A percentile compares a stretch with the other conserved stretches of the same genome.
Evolutionary conservation across 768 basidiomycete genomes (phyloP).

Genomic region (Boletus tylopilopsis): DNA sequence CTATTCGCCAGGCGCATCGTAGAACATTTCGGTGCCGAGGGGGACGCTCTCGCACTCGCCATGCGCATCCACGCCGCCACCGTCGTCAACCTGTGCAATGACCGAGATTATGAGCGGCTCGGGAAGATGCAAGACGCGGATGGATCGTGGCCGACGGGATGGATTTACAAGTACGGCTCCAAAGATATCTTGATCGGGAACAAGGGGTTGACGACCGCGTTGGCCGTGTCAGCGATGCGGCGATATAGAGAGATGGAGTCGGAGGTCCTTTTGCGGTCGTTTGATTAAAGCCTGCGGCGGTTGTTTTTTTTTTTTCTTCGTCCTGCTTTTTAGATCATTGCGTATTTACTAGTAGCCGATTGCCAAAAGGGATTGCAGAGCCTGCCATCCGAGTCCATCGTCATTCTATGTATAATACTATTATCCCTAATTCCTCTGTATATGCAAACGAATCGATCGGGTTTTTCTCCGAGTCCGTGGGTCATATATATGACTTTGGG

Average conservation of each 20-base stretch:
- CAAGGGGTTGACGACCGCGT: slow-evolving; percentile 19
- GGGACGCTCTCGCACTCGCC: slow-evolving; percentile 19
- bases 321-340: neutral
- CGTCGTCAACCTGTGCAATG: slow-evolving; percentile 9
- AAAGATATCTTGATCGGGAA: slow-evolving; percentile 12
- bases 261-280: slow-evolving; percentile 10
- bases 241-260: slow-evolving; percentile 10
- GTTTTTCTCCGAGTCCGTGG: too few species aligned
- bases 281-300: slow-evolving; percentile 3
- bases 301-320: neutral
- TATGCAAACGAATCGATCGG: too few species aligned
- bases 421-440: too few species aligned
- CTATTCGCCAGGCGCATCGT: slow-evolving; percentile 16
- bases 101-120: slow-evolving; percentile 16
- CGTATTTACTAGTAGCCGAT: too few species aligned
- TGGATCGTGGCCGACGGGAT: slow-evolving; percentile 22
- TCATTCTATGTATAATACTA: too few species aligned
- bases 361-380: too few species aligned
- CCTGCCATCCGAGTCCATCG: too few species aligned
- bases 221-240: slow-evolving; percentile 17
- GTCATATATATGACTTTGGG: too few species aligned
- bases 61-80: slow-evolving; percentile 16
- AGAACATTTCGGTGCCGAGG: slow-evolving; percentile 13
- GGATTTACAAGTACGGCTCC: slow-evolving; percentile 14
- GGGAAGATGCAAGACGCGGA: slow-evolving; percentile 15